phyloP scores from a whole-genome alignment of 768 basidiomycete species.

The Leccinum subtestaceum region DNA sequence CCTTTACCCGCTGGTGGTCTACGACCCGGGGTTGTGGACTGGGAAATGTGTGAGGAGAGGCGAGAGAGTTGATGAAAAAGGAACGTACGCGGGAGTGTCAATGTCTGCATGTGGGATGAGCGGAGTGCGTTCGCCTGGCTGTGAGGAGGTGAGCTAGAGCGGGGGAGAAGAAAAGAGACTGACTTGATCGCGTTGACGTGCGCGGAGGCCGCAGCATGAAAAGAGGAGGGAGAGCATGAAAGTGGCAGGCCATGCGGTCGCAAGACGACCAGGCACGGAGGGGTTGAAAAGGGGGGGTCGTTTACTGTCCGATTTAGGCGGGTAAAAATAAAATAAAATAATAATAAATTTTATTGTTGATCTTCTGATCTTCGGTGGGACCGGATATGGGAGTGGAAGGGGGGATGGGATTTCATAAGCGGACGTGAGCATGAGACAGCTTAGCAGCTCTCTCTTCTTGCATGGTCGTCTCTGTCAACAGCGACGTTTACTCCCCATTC shows the following conservation, averaged over 20 bases:
- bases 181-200: slow-evolving; percentile 18
- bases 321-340: slow-evolving; percentile 12
- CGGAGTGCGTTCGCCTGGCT: slow-evolving; percentile 25
- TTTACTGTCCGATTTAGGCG: slow-evolving; percentile 27
- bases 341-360: slow-evolving; percentile 11
- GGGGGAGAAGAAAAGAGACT: background rate
- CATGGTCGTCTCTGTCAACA: slow-evolving; percentile 58
- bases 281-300: slow-evolving; percentile 19
- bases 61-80: background rate
- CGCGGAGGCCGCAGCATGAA: slow-evolving; percentile 29
- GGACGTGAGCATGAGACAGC: slow-evolving; percentile 42
- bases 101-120: slow-evolving; percentile 27
- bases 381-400: slow-evolving; percentile 26
- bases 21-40: slow-evolving; percentile 35
- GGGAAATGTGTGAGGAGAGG: background rate
- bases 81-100: slow-evolving; percentile 26
- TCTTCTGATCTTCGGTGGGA: slow-evolving; percentile 33
- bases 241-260: slow-evolving; percentile 13
- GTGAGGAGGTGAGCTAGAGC: background rate
- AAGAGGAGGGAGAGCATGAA: slow-evolving; percentile 30
- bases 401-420: slow-evolving; percentile 34
- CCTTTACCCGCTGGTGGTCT: slow-evolving; percentile 51
- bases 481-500: slow-evolving; percentile 59
- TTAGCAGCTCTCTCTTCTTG: slow-evolving; percentile 23
- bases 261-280: slow-evolving; percentile 32